phyloP scores from a whole-genome alignment of 176 grass and related monocot genomes.

The Carex parvula region DNA sequence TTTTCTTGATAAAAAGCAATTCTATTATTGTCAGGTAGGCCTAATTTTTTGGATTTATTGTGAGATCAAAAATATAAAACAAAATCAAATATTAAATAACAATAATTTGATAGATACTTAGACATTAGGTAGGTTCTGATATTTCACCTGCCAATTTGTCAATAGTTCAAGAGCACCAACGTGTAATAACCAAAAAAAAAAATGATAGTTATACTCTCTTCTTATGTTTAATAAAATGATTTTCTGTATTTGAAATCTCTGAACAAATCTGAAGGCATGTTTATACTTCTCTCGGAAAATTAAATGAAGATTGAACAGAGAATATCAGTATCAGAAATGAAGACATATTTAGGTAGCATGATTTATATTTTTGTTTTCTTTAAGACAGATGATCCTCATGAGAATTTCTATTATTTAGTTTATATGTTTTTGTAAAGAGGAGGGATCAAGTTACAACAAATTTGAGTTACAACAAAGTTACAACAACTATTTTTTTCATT shows the following conservation, averaged over 20 bases:
- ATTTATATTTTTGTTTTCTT: too few species aligned
- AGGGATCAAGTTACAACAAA: too few species aligned
- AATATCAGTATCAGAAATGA: not conserved
- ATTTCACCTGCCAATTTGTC: not conserved
- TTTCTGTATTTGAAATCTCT: not conserved
- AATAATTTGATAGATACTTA: not conserved
- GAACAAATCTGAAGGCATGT: not conserved
- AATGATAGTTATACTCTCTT: too few species aligned
- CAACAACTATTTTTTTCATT: too few species aligned
- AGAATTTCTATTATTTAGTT: too few species aligned
- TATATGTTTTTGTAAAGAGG: too few species aligned
- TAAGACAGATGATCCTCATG: too few species aligned
- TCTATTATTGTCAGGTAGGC: not conserved
- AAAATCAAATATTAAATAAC: too few species aligned
- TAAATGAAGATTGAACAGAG: not conserved
- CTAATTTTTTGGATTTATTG: not conserved
- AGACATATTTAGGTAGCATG: not conserved
- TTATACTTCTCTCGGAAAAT: not conserved
- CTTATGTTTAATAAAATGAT: not conserved
- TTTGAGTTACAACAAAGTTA: too few species aligned
- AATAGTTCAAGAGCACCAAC: not conserved
- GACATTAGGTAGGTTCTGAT: not conserved
- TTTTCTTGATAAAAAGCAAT: not conserved
- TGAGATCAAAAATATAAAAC: not conserved
- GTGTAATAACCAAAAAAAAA: too few species aligned